Evolutionary conservation across 345 rosid genomes (phyloP), one percentile per base, ranked within the genome.

Genomic region (Populus tremula): DNA sequence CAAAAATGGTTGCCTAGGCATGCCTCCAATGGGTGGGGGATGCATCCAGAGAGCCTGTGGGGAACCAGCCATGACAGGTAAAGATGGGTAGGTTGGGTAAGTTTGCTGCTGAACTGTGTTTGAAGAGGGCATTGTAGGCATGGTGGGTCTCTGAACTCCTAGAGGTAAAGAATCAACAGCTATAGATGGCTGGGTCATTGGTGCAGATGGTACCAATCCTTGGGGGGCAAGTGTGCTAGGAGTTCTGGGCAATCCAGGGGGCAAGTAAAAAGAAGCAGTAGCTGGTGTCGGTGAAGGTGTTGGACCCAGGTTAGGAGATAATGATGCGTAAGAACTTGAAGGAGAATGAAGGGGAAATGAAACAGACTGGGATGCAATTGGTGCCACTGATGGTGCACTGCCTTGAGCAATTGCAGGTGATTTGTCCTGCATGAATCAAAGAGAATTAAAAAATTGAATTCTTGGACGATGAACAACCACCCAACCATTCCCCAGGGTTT

Each of bases 31-130:
- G 76, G 83, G 91, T 21, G 90, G 92, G 77, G 91, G 95, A 76
- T 88, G 97, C 87, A 89, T 77, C 98, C 97, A 90, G 72, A 76
- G 88, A 79, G 91, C 94, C 76, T 86, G 97, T 38, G 91, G 90
- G 53, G 86, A 74, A 82, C 87, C 86, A 87, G 82, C 87, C 83
- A 89, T 83, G 75, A 89, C 31, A 83, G 94, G 91, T 66, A 88
- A 68, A 56, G 96, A 81, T 73, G 91, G 86, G 82, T 86, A 88
- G 61, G 90, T 80, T 71, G 91, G 89, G 78, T 87, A 89, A 33
- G 86, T 75, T 80, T 90, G 96, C 25, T 86, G 93, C 85, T 87
- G 94, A 82, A 82, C 73, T 53, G 78, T 81, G 70, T 78, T 87
- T 72, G 86, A 73, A 38, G 84, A 70, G 80, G 85, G 77, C 70